Evolutionary conservation across 805 yeast species (phyloP).

Genomic region (Zygoascus biomembranicola): DNA sequence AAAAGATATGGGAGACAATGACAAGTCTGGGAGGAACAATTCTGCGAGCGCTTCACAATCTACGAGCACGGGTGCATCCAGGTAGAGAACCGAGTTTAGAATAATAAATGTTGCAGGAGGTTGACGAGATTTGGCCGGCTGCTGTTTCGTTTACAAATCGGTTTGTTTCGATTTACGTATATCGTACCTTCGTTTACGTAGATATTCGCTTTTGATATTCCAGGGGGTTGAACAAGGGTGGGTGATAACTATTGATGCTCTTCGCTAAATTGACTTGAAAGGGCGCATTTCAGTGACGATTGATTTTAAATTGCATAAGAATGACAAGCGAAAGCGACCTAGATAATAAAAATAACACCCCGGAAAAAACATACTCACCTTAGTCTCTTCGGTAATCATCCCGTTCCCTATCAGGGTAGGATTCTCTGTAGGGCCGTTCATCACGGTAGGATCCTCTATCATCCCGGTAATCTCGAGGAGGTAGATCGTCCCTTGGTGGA

Average conservation of each 20-base stretch:
- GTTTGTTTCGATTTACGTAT: not conserved
- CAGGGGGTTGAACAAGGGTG: too few relatives aligned
- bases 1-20: conserved; percentile 14
- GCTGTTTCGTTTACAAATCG: not conserved
- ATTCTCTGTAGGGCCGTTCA: conserved; percentile 7
- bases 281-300: too few relatives aligned
- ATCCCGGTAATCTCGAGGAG: conserved; percentile 10
- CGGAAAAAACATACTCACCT: not conserved
- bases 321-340: too few relatives aligned
- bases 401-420: conserved; percentile 12
- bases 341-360: not conserved
- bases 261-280: too few relatives aligned
- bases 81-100: not conserved
- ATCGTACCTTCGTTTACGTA: too few relatives aligned
- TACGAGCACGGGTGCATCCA: not conserved
- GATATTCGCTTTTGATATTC: too few relatives aligned
- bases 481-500: conserved; percentile 8
- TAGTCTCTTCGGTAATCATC: conserved; percentile 12
- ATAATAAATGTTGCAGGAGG: too few relatives aligned
- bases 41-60: not conserved
- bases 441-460: conserved; percentile 9
- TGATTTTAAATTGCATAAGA: too few relatives aligned
- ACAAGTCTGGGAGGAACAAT: conserved; percentile 3
- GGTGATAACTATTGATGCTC: too few relatives aligned
- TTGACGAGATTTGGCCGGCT: too few relatives aligned